A percentile compares a stretch with the other conserved stretches of the same genome.
Conservation (phyloP, 2,329 filamentous ascomycete species). For the Neurospora crassa region DNA sequence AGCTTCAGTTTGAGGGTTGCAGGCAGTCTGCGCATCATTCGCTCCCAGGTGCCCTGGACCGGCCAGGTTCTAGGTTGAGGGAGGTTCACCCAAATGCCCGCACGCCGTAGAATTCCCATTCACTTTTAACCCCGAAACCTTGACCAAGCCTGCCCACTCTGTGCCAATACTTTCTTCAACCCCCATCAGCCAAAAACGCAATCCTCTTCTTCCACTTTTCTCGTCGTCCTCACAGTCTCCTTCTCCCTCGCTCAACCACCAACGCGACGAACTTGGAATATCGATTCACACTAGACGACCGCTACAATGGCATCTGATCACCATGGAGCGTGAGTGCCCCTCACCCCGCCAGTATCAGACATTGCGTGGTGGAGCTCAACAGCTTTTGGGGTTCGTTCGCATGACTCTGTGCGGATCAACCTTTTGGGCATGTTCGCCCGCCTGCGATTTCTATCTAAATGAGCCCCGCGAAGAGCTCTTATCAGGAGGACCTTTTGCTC, state of each 20-base stretch:
- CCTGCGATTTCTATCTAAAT: not conserved
- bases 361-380: not conserved
- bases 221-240: not conserved
- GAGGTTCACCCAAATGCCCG: slow-evolving; percentile 5
- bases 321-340: slow-evolving; percentile 23
- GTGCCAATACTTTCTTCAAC: slow-evolving; percentile 6
- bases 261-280: not conserved
- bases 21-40: slow-evolving; percentile 18
- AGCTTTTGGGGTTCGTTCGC: not conserved
- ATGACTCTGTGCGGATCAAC: not conserved
- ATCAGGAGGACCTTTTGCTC: not conserved
- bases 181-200: slow-evolving; percentile 1
- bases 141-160: slow-evolving; percentile 8
- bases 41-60: slow-evolving; percentile 2
- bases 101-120: slow-evolving; percentile 18
- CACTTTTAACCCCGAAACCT: slow-evolving; percentile 17
- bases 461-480: not conserved
- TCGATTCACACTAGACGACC: slow-evolving; percentile 4
- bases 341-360: slow-evolving; percentile 9
- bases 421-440: not conserved
- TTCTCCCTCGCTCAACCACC: not conserved
- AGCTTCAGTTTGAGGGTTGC: slow-evolving; percentile 3
- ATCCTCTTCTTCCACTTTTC: slow-evolving; percentile 2
- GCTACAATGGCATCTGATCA: slow-evolving; percentile 22
- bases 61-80: not conserved